phyloP scores from a whole-genome alignment of 768 basidiomycete genomes.

The Grammothele lineata region DNA sequence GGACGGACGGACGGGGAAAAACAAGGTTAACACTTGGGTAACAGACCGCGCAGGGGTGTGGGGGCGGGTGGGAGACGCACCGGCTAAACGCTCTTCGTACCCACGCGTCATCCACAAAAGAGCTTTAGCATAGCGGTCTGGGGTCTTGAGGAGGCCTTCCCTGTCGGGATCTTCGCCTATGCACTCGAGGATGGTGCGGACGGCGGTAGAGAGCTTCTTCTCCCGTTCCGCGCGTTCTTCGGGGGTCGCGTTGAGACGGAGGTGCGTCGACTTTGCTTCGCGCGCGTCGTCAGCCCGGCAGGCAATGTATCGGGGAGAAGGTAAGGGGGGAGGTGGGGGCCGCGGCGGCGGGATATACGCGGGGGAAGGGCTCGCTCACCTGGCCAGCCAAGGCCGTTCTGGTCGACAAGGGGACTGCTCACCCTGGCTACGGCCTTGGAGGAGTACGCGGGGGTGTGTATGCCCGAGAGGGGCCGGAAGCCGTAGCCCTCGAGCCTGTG shows the following conservation, averaged over 20 bases:
- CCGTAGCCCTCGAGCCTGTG: constrained; percentile 74
- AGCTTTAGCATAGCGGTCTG: constrained; percentile 94
- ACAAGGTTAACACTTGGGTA: not conserved
- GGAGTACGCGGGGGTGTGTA: constrained; percentile 52
- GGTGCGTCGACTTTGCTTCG: constrained; percentile 85
- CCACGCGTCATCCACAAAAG: constrained; percentile 99
- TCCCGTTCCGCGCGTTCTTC: constrained; percentile 70
- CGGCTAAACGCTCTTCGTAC: constrained; percentile 92
- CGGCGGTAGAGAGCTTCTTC: constrained; percentile 73
- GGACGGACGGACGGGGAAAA: not conserved
- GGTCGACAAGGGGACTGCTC: constrained; percentile 38
- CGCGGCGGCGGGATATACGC: not conserved
- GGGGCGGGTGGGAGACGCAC: constrained; percentile 36
- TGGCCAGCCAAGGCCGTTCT: constrained; percentile 90
- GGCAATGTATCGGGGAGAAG: not conserved
- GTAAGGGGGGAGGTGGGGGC: no score
- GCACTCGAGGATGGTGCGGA: constrained; percentile 91
- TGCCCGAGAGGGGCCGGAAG: constrained; percentile 67
- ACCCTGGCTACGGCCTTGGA: constrained; percentile 24
- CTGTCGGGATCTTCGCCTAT: constrained; percentile 98
- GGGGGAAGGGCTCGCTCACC: constrained; percentile 42
- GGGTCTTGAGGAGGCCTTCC: constrained; percentile 88
- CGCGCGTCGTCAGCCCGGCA: constrained; percentile 11
- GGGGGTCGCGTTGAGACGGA: constrained; percentile 75
- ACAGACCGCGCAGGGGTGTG: no score